Evolutionary conservation across 2,329 filamentous ascomycete genomes (phyloP), one percentile per base, ranked within the genome.

Genomic region (Arachnomyces sp.): DNA sequence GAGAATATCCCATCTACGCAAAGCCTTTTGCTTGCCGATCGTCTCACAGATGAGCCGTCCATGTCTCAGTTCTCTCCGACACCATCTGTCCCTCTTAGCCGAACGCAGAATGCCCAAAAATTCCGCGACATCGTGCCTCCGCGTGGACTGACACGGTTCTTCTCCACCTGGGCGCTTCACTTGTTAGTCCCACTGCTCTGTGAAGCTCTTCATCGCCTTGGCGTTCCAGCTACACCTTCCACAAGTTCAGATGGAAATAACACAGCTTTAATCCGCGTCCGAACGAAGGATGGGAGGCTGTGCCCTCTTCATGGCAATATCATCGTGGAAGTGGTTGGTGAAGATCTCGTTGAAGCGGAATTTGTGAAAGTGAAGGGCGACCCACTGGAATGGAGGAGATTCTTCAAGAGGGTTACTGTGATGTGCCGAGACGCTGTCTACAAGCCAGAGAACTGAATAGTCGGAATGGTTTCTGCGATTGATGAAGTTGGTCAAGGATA

Each of bases 341-440:
- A 66, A 13, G 82, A 84, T 45, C 63, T 90, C 25, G 73, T 89
- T 16, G 89, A 95, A 61, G 85, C 95, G 18, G 76, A 87, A 38
- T 96, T 98, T 59, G 77, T 93, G 50, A 98, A 98, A 67, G 75
- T 86, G 39, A 95, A 95, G 67, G 92, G 92, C 4, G 92, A 98
- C 68, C 92, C 92, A 4, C 67, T 98, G 36, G 90, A 96, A 68
- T 98, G 93, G 92, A 78, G 92, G 45, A 73, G 92, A 28, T 87
- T 98, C 60, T 98, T 98, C 72, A 98, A 98, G 67, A 89, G 87
- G 62, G 77, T 95, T n/a, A 86, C 86, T 21, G 72, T 93, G 47
- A 71, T 90, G 44, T 93, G 89, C 66, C 86, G 86, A 57, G 87
- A 95, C 57, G 87, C 80, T 7, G 82, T 96, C 33, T 85, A 80